These are phyloP conservation scores for Boletus holoroseus DNA, from an alignment of 1,284 basidiomycete species.

Conservation along the genomic window DNA sequence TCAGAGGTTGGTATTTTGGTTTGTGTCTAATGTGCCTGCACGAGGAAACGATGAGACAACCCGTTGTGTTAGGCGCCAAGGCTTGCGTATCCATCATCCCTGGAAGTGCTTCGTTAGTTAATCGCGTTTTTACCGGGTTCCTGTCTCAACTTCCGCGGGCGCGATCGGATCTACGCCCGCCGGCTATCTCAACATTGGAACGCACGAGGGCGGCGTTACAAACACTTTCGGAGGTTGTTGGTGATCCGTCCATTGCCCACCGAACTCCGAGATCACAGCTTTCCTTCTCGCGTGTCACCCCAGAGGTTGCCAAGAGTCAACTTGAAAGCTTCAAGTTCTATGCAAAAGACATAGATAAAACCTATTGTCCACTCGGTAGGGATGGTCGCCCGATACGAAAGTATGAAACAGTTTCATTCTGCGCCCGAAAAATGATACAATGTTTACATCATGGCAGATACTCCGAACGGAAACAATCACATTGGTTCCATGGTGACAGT, in stretches of 20 bases:
- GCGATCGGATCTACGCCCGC: slow-evolving; percentile 43
- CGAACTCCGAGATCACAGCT: slow-evolving; percentile 55
- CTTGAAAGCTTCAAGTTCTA: slow-evolving; percentile 45
- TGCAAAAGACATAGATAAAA: slow-evolving; percentile 40
- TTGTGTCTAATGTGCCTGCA: slow-evolving; percentile 4
- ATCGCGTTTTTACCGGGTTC: slow-evolving; percentile 60
- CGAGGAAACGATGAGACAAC: slow-evolving; percentile 1
- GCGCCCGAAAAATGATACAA: neutral
- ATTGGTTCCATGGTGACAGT: slow-evolving; percentile 60
- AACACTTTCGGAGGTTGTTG: slow-evolving; percentile 47
- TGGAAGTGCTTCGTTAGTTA: slow-evolving; percentile 56
- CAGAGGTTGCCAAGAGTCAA: slow-evolving; percentile 49
- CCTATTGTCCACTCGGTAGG: slow-evolving; percentile 53
- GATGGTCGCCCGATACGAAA: slow-evolving; percentile 58
- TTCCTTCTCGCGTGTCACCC: slow-evolving; percentile 62
- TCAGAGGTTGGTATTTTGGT: slow-evolving; percentile 56
- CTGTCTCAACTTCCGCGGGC: slow-evolving; percentile 47
- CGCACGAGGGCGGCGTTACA: slow-evolving; percentile 52
- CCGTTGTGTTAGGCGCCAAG: slow-evolving; percentile 23
- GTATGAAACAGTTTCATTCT: slow-evolving; percentile 35
- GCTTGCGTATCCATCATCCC: slow-evolving; percentile 27
- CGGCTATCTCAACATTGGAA: slow-evolving; percentile 34
- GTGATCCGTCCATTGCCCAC: slow-evolving; percentile 42
- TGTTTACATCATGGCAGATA: slow-evolving; percentile 33
- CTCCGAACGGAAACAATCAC: slow-evolving; percentile 47